These are phyloP conservation scores for Diaporthe sp. DNA, from an alignment of 2,329 filamentous ascomycete genomes.

Conservation along the genomic window DNA sequence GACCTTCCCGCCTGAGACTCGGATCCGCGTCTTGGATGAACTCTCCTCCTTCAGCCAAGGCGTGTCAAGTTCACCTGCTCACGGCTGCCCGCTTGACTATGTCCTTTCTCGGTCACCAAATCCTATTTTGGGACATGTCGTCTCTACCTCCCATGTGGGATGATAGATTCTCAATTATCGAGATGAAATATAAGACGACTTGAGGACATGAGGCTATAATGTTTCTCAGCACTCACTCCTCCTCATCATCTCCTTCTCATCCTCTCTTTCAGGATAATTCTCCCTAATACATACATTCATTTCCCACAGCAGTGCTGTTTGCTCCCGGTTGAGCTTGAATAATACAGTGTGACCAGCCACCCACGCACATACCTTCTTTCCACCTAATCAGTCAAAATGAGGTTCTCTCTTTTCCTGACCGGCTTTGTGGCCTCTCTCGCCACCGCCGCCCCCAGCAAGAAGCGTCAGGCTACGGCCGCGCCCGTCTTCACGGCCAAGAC, in stretches of 20 bases:
- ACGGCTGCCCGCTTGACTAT: not conserved
- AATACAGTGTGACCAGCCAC: not conserved
- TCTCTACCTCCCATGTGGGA: conserved; percentile 2
- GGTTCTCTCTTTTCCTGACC: conserved; percentile 47
- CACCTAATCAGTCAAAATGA: conserved; percentile 44
- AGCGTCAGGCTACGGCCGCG: conserved; percentile 12
- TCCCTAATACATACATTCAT: not conserved
- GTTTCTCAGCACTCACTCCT: not conserved
- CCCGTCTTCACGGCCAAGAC: conserved; percentile 48
- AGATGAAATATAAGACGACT: conserved; percentile 24
- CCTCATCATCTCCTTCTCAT: not conserved
- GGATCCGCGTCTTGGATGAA: conserved; percentile 22
- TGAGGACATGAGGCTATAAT: not conserved
- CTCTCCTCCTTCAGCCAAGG: not conserved
- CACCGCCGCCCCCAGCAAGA: conserved; percentile 46
- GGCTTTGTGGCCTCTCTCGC: conserved; percentile 42
- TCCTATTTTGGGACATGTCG: conserved; percentile 23
- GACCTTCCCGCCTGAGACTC: conserved; percentile 15
- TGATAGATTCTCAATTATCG: conserved; percentile 4
- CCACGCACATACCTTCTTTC: not conserved
- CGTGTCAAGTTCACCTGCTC: conserved; percentile 17
- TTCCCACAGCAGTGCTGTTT: conserved; percentile 22
- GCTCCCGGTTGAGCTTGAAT: conserved; percentile 28
- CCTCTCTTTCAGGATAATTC: conserved; percentile 4
- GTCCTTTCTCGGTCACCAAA: not conserved